Percentiles rank a stretch among this genome's conserved stretches.
Evolutionary conservation across 495 filamentous ascomycete species (phyloP).

Genomic region (Lophiostoma macrostomum): DNA sequence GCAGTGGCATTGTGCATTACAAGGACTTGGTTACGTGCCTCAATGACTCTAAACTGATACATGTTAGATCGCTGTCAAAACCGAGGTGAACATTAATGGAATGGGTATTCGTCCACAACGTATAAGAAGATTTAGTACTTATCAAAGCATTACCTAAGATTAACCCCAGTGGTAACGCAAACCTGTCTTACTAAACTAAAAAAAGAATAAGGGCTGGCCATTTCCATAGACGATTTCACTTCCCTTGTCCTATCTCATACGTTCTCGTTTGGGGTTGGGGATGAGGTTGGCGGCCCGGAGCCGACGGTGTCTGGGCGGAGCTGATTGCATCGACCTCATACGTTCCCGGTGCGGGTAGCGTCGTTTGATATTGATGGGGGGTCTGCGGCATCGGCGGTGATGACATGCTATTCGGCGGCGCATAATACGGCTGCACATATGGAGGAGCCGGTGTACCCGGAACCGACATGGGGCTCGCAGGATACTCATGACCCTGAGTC

Average conservation of each 20-base stretch:
- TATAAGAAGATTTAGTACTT: no score
- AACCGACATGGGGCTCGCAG: slow-evolving; percentile 15
- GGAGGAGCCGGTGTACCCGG: slow-evolving; percentile 26
- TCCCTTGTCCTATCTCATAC: slow-evolving; percentile 24
- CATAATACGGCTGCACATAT: slow-evolving; percentile 23
- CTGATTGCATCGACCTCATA: slow-evolving; percentile 27
- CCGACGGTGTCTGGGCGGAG: background rate
- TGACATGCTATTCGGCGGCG: background rate
- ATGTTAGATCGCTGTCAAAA: no score
- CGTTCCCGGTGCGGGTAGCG: slow-evolving; percentile 10
- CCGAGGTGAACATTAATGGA: no score
- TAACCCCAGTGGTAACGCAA: no score
- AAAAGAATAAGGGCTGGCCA: no score
- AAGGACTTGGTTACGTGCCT: no score
- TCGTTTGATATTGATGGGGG: slow-evolving; percentile 4
- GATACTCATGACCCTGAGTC: slow-evolving; percentile 8
- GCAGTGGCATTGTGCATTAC: no score
- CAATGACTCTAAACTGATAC: no score
- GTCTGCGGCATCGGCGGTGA: slow-evolving; percentile 20
- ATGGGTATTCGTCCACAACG: no score
- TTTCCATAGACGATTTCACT: no score
- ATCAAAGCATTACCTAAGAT: no score
- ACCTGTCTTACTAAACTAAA: no score
- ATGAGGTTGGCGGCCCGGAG: background rate
- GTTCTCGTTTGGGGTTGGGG: slow-evolving; percentile 4